A percentile compares a stretch with the other conserved stretches of the same genome.
phyloP scores from a whole-genome alignment of 495 filamentous ascomycete species.

The Aspergillus nanangensis region DNA sequence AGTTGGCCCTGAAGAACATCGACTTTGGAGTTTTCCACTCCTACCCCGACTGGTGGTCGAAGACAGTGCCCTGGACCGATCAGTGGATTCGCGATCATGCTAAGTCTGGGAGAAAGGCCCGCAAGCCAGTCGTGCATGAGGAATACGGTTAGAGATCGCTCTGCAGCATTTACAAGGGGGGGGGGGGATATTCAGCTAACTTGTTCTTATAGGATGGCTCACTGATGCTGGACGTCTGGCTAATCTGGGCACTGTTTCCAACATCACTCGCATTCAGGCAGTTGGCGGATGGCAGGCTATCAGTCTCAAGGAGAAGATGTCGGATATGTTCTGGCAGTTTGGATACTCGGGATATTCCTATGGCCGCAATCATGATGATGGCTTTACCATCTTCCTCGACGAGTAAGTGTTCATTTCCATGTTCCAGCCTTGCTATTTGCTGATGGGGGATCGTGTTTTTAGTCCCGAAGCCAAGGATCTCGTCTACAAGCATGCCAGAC shows the following conservation, averaged over 20 bases:
- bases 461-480: conserved; percentile 9
- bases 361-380: conserved; percentile 13
- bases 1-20: conserved; percentile 48
- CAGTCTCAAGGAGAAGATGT: conserved; percentile 13
- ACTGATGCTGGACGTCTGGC: conserved; percentile 2
- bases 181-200: too few relatives aligned
- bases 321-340: conserved; percentile 14
- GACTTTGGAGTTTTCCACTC: conserved; percentile 61
- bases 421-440: background rate
- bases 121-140: conserved; percentile 14
- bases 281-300: conserved; percentile 14
- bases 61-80: conserved; percentile 13
- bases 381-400: conserved; percentile 14
- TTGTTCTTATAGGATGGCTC: conserved; percentile 14
- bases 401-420: conserved; percentile 5
- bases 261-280: conserved; percentile 13
- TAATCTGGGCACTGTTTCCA: conserved; percentile 8
- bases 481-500: conserved; percentile 9
- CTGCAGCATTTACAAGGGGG: background rate
- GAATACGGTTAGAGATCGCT: conserved; percentile 11
- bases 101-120: background rate
- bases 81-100: conserved; percentile 13
- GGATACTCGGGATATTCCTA: conserved; percentile 13
- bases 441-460: background rate
- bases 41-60: conserved; percentile 40